Evolutionary conservation across 208 protist genomes (phyloP).

Genomic region (Acanthamoeba divionensis): DNA sequence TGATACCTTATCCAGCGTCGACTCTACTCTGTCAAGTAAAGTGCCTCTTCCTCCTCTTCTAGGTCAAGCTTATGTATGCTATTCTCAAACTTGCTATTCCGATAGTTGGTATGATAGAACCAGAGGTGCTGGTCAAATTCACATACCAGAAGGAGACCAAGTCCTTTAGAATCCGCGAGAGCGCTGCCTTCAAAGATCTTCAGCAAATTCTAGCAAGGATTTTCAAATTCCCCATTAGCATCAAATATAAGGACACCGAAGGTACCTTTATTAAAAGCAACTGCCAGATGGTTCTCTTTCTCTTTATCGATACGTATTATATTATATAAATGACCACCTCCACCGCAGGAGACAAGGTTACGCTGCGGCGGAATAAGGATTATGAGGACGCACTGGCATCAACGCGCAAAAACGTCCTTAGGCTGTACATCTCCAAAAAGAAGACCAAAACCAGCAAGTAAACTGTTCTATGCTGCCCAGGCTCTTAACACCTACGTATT

Average conservation of each 20-base stretch:
- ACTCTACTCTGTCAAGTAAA: constrained; percentile 38
- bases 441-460: constrained; percentile 10
- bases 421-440: background rate
- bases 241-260: constrained; percentile 31
- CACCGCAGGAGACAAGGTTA: background rate
- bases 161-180: background rate
- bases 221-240: background rate
- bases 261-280: background rate
- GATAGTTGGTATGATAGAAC: constrained; percentile 17
- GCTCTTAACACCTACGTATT: too few relatives aligned
- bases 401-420: too few relatives aligned
- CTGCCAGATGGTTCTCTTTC: too few relatives aligned
- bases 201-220: background rate
- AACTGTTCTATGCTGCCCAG: too few relatives aligned
- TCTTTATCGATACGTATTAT: too few relatives aligned
- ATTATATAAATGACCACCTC: too few relatives aligned
- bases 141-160: constrained; percentile 1
- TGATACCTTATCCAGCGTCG: constrained; percentile 26
- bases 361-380: background rate
- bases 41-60: background rate
- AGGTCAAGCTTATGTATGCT: background rate
- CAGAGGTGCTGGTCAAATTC: constrained; percentile 3
- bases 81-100: background rate
- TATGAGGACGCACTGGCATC: too few relatives aligned
- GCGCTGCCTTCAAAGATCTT: background rate